These are phyloP conservation scores for Chamaecyparis obtusa DNA, from an alignment of 75 land plant species.

Conservation along the genomic window DNA sequence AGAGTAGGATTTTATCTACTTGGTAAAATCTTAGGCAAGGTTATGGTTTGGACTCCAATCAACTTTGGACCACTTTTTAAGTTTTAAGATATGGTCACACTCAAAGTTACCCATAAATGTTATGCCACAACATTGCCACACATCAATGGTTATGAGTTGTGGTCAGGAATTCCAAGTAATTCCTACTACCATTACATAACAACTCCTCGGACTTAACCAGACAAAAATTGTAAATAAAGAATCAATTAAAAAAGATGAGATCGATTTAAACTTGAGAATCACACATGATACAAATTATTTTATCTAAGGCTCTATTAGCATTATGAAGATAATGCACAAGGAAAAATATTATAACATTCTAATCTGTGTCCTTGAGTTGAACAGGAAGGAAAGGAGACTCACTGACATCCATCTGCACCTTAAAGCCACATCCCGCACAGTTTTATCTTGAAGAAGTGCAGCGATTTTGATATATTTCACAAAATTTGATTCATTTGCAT, in stretches of 20 bases:
- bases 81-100: neutral
- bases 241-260: neutral
- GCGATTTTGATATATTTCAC: conserved; percentile 53
- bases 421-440: conserved; percentile 59
- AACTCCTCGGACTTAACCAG: neutral
- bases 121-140: neutral
- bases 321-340: neutral
- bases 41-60: neutral
- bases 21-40: neutral
- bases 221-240: neutral
- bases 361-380: neutral
- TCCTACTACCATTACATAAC: neutral
- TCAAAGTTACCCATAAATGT: neutral
- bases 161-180: neutral
- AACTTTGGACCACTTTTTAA: neutral
- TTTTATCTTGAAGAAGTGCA: conserved; percentile 46
- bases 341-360: neutral
- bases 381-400: conserved; percentile 14
- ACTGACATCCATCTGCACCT: conserved; percentile 69
- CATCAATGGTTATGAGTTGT: neutral
- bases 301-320: neutral
- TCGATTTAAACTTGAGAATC: neutral
- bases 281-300: neutral
- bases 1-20: neutral
- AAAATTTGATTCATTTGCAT: conserved; percentile 36